phyloP scores from a whole-genome alignment of 2,329 filamentous ascomycete genomes.

The Hymenoscyphus occultus region DNA sequence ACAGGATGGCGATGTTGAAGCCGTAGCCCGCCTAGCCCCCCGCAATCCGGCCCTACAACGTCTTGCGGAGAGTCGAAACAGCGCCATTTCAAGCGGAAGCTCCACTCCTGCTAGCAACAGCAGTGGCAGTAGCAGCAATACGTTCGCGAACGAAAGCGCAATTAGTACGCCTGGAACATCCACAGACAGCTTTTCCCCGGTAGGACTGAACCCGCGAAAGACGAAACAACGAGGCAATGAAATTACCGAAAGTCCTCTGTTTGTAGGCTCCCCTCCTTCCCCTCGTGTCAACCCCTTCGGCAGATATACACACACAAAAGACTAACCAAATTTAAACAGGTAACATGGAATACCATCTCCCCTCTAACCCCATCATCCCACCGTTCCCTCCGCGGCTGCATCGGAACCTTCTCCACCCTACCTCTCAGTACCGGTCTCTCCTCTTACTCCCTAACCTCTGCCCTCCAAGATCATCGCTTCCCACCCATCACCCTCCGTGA shows the following conservation, averaged over 20 bases:
- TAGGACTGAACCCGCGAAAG: constrained; percentile 23
- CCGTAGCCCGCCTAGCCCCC: neutral
- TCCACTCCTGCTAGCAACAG: constrained; percentile 23
- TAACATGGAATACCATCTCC: constrained; percentile 72
- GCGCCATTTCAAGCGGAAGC: constrained; percentile 20
- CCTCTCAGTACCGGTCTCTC: constrained; percentile 70
- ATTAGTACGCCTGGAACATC: constrained; percentile 45
- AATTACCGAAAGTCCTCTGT: constrained; percentile 66
- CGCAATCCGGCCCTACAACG: constrained; percentile 23
- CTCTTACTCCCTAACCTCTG: constrained; percentile 80
- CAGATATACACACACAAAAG: neutral
- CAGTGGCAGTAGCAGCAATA: constrained; percentile 9
- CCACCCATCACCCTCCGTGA: constrained; percentile 51
- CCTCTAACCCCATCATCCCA: constrained; percentile 30
- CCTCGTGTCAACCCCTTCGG: no score
- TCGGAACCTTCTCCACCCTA: constrained; percentile 85
- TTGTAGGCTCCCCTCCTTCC: constrained; percentile 50
- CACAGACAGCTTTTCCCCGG: constrained; percentile 37
- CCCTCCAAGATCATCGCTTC: constrained; percentile 62
- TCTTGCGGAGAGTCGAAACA: constrained; percentile 17
- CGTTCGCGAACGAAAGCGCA: constrained; percentile 25
- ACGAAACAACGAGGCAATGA: constrained; percentile 24
- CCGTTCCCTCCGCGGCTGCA: constrained; percentile 77
- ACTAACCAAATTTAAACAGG: constrained; percentile 4
- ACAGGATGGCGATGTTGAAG: constrained; percentile 10